A percentile compares a stretch with the other conserved stretches of the same genome.
phyloP scores from a whole-genome alignment of 2,329 filamentous ascomycete genomes.

The Penicillium vulpinum region DNA sequence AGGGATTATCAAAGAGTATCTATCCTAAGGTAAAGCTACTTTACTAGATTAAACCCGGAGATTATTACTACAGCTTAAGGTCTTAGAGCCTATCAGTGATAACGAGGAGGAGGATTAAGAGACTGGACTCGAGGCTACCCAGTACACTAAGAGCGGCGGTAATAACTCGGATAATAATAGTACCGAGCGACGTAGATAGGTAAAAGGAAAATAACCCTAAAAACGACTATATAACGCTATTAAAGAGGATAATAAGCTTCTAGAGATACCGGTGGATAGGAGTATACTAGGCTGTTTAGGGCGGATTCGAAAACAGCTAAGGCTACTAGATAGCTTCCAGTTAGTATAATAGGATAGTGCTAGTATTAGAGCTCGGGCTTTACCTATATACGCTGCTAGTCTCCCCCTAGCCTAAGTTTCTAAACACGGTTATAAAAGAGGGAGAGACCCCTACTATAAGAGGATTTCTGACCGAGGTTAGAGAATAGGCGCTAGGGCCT shows the following conservation, averaged over 20 bases:
- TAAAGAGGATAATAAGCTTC: neutral
- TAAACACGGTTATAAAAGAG: too few relatives aligned
- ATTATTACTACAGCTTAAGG: neutral
- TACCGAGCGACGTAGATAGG: neutral
- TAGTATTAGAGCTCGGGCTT: too few relatives aligned
- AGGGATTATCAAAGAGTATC: neutral
- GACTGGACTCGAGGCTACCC: too few relatives aligned
- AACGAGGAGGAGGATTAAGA: neutral
- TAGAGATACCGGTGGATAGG: neutral
- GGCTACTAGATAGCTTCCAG: neutral
- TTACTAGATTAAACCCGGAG: neutral
- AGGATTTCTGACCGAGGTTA: too few relatives aligned
- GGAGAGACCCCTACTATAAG: too few relatives aligned
- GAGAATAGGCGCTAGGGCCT: too few relatives aligned
- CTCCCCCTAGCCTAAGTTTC: too few relatives aligned
- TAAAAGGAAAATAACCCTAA: neutral
- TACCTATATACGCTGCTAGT: too few relatives aligned
- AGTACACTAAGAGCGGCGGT: too few relatives aligned
- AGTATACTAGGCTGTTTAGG: neutral
- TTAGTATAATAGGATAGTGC: neutral
- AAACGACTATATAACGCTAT: neutral
- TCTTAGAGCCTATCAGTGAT: neutral
- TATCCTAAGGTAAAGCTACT: neutral
- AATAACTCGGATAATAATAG: too few relatives aligned
- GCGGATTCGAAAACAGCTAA: neutral